phyloP scores from a whole-genome alignment of 345 rosid genomes.

The Brassica cretica region DNA sequence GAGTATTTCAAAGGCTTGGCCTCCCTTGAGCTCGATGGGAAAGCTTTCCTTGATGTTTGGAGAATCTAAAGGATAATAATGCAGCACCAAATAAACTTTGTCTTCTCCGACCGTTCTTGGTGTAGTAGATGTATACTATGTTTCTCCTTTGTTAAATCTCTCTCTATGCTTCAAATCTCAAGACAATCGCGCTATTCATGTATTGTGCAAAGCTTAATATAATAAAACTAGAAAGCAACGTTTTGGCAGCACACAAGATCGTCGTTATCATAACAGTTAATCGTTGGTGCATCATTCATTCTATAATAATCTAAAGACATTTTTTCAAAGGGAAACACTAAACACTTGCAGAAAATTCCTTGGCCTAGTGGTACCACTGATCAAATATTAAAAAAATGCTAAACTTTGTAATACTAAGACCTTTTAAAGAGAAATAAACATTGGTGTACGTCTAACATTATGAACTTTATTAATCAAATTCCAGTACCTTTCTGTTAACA shows the following conservation, averaged over 20 bases:
- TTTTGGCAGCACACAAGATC: too few relatives aligned
- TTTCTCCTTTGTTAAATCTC: too few relatives aligned
- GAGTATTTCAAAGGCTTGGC: constrained; percentile 20
- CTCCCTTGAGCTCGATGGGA: constrained; percentile 29
- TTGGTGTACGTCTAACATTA: background rate
- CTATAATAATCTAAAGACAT: background rate
- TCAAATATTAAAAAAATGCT: background rate
- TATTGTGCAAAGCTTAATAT: too few relatives aligned
- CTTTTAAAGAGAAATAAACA: background rate
- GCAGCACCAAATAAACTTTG: background rate
- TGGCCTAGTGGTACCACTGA: background rate
- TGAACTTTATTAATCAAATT: background rate
- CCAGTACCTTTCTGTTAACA: background rate
- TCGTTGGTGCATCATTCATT: too few relatives aligned
- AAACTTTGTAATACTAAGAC: background rate
- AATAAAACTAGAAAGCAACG: too few relatives aligned
- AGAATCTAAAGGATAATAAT: constrained; percentile 17
- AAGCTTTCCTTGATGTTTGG: constrained; percentile 29
- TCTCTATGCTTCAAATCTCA: too few relatives aligned
- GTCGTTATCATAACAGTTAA: too few relatives aligned
- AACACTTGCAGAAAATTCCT: background rate
- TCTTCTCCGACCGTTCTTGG: background rate
- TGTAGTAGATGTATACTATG: too few relatives aligned
- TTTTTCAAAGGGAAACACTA: too few relatives aligned
- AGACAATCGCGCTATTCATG: too few relatives aligned